Evolutionary conservation across 148 eudicot species (phyloP).

Genomic region (Hydrangea macrophylla): DNA sequence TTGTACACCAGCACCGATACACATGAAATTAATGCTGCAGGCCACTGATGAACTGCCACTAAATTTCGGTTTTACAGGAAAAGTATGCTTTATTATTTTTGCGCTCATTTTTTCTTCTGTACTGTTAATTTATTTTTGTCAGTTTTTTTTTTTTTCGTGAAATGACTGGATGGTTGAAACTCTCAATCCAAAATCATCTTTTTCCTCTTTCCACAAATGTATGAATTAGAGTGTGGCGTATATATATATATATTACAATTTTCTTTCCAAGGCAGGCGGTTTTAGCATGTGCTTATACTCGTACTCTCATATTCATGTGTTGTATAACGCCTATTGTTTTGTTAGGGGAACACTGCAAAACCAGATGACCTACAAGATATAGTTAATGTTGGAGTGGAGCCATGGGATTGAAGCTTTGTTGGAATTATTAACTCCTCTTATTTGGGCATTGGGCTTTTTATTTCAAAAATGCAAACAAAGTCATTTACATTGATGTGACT

Average conservation of each 20-base stretch:
- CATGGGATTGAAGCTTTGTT: slow-evolving; percentile 95
- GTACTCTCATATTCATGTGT: slow-evolving; percentile 4
- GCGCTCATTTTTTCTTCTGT: not conserved
- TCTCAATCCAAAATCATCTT: too few relatives aligned
- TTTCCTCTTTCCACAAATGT: too few relatives aligned
- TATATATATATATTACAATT: too few relatives aligned
- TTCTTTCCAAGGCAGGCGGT: not conserved
- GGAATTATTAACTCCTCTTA: too few relatives aligned
- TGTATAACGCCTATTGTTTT: slow-evolving; percentile 11
- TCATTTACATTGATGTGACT: too few relatives aligned
- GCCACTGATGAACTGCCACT: slow-evolving; percentile 87
- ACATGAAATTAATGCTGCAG: slow-evolving; percentile 86
- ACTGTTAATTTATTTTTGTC: not conserved
- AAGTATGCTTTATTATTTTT: slow-evolving; percentile 45
- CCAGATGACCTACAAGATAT: slow-evolving; percentile 90
- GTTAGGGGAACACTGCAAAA: slow-evolving; percentile 77
- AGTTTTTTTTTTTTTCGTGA: not conserved
- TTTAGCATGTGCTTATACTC: not conserved
- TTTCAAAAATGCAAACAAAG: too few relatives aligned
- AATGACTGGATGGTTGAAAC: not conserved
- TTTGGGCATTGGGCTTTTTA: too few relatives aligned
- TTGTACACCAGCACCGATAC: slow-evolving; percentile 80
- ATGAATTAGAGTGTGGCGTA: too few relatives aligned
- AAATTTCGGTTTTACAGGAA: slow-evolving; percentile 96
- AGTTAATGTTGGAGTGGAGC: slow-evolving; percentile 89